Evolutionary conservation across 108 stramenopile species (phyloP).

Genomic region (Cylindrotheca closterium): DNA sequence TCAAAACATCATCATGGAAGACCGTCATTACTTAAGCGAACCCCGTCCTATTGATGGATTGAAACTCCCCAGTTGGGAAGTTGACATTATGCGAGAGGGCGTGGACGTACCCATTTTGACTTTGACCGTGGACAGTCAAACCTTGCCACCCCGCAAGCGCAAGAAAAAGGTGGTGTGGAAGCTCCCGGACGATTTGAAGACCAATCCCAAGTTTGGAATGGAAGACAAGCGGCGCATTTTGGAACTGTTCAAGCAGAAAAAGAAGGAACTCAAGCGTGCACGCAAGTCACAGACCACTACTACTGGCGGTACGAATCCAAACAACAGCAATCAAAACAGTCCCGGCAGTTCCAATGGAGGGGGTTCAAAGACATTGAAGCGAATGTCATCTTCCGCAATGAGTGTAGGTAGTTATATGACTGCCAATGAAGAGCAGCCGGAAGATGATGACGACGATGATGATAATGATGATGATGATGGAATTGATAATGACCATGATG

Average conservation of each 20-base stretch:
- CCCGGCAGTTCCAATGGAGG: neutral
- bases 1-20: conserved; percentile 57
- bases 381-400: too few relatives aligned
- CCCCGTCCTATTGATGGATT: conserved; percentile 42
- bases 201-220: conserved; percentile 63
- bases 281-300: conserved; percentile 16
- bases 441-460: neutral
- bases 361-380: too few relatives aligned
- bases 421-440: too few relatives aligned
- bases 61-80: conserved; percentile 61
- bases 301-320: conserved; percentile 1
- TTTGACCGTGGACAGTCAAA: conserved; percentile 41
- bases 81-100: conserved; percentile 70
- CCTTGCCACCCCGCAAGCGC: conserved; percentile 65
- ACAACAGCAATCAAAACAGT: neutral
- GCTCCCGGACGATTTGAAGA: conserved; percentile 42
- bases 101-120: conserved; percentile 62
- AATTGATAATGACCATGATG: conserved; percentile 3
- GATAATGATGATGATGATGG: neutral
- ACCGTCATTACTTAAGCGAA: conserved; percentile 72
- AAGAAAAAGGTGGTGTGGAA: conserved; percentile 77
- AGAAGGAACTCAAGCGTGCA: conserved; percentile 47
- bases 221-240: conserved; percentile 74
- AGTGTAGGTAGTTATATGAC: too few relatives aligned
- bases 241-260: conserved; percentile 75